Percentiles rank a stretch among this genome's conserved stretches.
Conservation (phyloP, 2,329 filamentous ascomycete species). For the Fusarium duplospermum region DNA sequence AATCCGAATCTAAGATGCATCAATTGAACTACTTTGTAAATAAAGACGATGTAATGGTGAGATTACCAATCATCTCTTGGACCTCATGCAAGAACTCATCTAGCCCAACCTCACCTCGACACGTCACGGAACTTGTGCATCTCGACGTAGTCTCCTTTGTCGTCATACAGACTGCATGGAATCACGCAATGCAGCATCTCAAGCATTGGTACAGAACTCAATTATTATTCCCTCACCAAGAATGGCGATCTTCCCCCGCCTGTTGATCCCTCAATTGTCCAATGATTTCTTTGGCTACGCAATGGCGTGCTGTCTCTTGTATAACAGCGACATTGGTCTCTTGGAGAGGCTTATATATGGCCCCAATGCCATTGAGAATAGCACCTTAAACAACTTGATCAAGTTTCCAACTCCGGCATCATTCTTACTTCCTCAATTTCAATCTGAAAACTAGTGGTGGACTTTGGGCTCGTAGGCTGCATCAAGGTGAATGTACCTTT, state of each 20-base stretch:
- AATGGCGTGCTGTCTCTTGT: conserved; percentile 15
- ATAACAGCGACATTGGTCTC: neutral
- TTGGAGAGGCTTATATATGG: neutral
- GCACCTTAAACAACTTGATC: neutral
- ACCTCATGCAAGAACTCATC: neutral
- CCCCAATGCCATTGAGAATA: neutral
- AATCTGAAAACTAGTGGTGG: conserved; percentile 12
- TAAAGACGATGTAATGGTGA: neutral
- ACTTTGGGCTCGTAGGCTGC: conserved; percentile 29
- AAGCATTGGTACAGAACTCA: neutral
- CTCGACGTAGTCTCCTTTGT: conserved; percentile 1
- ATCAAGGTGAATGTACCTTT: conserved; percentile 41
- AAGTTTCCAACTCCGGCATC: neutral
- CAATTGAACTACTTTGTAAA: neutral
- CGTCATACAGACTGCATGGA: neutral
- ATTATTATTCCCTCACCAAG: conserved; percentile 14
- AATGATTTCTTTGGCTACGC: neutral
- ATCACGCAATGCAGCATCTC: conserved; percentile 22
- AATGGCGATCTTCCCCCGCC: neutral
- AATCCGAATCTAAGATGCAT: neutral
- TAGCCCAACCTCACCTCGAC: conserved; percentile 6
- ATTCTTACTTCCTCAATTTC: neutral
- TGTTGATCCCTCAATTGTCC: neutral
- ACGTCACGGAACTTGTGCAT: conserved; percentile 12
- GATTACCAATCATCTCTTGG: neutral